phyloP scores from a whole-genome alignment of 108 stramenopile genomes.

The Cyclotella sp. region DNA sequence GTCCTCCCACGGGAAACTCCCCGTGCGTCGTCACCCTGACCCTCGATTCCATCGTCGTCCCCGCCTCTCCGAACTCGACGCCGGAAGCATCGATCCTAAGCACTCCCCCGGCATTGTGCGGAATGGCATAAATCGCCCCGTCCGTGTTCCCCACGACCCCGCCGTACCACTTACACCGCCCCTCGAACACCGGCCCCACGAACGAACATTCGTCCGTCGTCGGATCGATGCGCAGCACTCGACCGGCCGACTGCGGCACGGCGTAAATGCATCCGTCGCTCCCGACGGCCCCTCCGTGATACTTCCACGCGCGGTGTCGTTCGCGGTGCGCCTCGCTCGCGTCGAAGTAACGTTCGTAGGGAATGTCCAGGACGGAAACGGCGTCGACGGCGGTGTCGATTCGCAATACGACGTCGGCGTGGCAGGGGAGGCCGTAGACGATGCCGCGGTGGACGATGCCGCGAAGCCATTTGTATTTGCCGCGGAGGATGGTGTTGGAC shows the following conservation, averaged over 20 bases:
- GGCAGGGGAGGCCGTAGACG: conserved; percentile 89
- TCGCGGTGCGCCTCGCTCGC: conserved; percentile 40
- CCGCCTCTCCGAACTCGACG: neutral
- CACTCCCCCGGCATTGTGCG: conserved; percentile 69
- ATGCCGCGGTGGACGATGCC: conserved; percentile 71
- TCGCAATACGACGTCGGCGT: conserved; percentile 71
- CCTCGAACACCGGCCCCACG: conserved; percentile 71
- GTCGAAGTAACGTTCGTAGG: conserved; percentile 67
- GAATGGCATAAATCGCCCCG: conserved; percentile 87
- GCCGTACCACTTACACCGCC: conserved; percentile 91
- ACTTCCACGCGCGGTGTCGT: conserved; percentile 75
- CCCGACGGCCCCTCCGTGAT: conserved; percentile 82
- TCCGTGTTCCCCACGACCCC: conserved; percentile 76
- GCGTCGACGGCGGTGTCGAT: conserved; percentile 74
- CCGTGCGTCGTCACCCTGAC: conserved; percentile 71
- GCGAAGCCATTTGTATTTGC: conserved; percentile 90
- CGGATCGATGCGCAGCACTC: conserved; percentile 83
- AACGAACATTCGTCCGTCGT: conserved; percentile 56
- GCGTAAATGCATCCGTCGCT: conserved; percentile 83
- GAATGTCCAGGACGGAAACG: conserved; percentile 65
- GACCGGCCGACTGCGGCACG: conserved; percentile 76
- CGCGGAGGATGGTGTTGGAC: conserved; percentile 33
- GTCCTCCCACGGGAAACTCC: conserved; percentile 56
- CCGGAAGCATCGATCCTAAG: conserved; percentile 66
- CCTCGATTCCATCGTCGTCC: conserved; percentile 17